These are phyloP conservation scores for Nitzschia putrida DNA, from an alignment of 108 stramenopile species.

Conservation along the genomic window DNA sequence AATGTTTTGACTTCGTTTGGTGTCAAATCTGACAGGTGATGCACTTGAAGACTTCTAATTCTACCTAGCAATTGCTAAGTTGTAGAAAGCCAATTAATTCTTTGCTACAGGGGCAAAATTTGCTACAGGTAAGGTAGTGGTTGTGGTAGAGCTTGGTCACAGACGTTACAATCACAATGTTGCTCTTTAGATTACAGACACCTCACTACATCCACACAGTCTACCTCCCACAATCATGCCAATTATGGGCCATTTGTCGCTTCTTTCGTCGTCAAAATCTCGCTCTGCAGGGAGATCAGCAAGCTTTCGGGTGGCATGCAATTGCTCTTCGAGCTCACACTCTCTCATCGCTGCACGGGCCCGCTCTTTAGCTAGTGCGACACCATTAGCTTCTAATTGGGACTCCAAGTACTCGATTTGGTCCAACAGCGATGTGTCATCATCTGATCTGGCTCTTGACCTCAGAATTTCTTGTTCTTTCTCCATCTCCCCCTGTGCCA, in stretches of 20 bases:
- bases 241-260: not conserved
- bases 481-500: not conserved
- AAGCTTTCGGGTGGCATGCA: not conserved
- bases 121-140: no score
- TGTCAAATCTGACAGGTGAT: no score
- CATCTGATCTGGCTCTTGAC: not conserved
- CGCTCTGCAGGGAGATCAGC: not conserved
- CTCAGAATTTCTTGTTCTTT: not conserved
- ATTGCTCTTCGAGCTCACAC: slow-evolving; percentile 4
- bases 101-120: no score
- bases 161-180: no score
- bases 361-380: not conserved
- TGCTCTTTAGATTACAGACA: not conserved
- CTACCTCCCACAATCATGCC: not conserved
- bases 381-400: slow-evolving; percentile 4
- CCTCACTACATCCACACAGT: slow-evolving; percentile 5
- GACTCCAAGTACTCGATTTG: slow-evolving; percentile 14
- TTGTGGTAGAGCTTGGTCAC: no score
- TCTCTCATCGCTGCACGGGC: slow-evolving; percentile 5
- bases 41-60: no score
- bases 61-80: no score
- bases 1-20: no score
- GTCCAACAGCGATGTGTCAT: not conserved
- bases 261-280: not conserved
- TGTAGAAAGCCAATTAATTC: no score